Evolutionary conservation across 352 stramenopile genomes (phyloP), one percentile per base, ranked within the genome.

Genomic region (Globisporangium takayamanum): DNA sequence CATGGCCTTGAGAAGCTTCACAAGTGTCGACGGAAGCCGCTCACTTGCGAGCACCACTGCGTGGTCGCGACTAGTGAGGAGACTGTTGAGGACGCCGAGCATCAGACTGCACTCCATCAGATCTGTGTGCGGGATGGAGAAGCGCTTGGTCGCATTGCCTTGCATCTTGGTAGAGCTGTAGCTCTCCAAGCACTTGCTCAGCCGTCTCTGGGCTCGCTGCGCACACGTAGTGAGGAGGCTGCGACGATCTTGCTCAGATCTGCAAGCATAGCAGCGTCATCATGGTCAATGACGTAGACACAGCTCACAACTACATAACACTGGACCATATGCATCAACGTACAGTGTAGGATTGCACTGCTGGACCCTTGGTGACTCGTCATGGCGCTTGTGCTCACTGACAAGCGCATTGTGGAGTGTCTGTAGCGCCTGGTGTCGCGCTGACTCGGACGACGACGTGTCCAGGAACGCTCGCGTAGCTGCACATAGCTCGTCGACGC

Each of bases 1-100:
- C 41, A 70, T 55, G 0, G 77, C 75, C 55, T 86, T 82, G 22
- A 80, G 54, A 18, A 80, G 53, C 53, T 84, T 83, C 2, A 86
- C 72, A 4, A 88, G 59, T 22, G 67, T 86, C 4, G 74, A 84
- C 7, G 75, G 76, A 0, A 86, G 67, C 26, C 74, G 69, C 50
- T 84, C 78, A 25, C 72, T 73, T 12, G 77, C 73, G 8, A 86
- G 46, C 4, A 83, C 20, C 52, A 67, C 53, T 60, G 63, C 62
- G 68, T 78, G 58, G 8, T 49, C 46, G 25, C 58, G 50, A 39
- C 67, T 39, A 2, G 55, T 37, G 45, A 83, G 36, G 2, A 84
- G 33, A 39, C 47, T 52, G 22, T 50, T 55, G 12, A 87, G 57
- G 25, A 80, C 22, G 6, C 53, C 56, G 30, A 84, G 48, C 46